A percentile compares a stretch with the other conserved stretches of the same genome.
Conservation (phyloP, 2,329 filamentous ascomycete species). For the Claviceps spartinae region DNA sequence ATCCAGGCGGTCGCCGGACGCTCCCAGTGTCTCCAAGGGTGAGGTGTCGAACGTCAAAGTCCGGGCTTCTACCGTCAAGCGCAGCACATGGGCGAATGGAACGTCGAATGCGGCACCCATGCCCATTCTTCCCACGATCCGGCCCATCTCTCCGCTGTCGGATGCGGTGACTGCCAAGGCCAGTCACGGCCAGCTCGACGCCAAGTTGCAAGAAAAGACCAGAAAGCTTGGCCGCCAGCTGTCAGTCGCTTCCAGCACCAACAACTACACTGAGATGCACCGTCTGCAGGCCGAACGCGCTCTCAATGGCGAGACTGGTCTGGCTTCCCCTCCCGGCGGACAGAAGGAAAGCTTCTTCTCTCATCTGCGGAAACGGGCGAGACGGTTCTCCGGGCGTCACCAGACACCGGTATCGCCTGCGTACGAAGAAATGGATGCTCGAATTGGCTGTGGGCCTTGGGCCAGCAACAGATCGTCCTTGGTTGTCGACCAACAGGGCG, state of each 20-base stretch:
- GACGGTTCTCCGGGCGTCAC: slow-evolving; percentile 82
- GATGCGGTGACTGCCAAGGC: slow-evolving; percentile 86
- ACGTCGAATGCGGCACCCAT: slow-evolving; percentile 73
- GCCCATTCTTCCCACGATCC: slow-evolving; percentile 87
- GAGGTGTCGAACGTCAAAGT: slow-evolving; percentile 24
- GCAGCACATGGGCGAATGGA: slow-evolving; percentile 87
- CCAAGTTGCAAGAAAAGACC: slow-evolving; percentile 39
- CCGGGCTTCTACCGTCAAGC: slow-evolving; percentile 50
- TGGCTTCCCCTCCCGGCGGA: slow-evolving; percentile 62
- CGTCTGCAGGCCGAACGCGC: slow-evolving; percentile 84
- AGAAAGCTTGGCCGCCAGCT: slow-evolving; percentile 95
- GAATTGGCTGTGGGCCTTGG: slow-evolving; percentile 84
- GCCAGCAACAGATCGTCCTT: slow-evolving; percentile 74
- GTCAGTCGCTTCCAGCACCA: slow-evolving; percentile 81
- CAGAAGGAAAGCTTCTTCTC: slow-evolving; percentile 98
- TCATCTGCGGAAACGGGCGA: slow-evolving; percentile 83
- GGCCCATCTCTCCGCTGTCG: slow-evolving; percentile 90
- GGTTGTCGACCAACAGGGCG: slow-evolving; percentile 49
- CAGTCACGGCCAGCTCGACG: slow-evolving; percentile 47
- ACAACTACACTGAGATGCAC: slow-evolving; percentile 83
- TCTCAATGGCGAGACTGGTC: slow-evolving; percentile 65
- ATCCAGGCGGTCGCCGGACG: slow-evolving; percentile 28
- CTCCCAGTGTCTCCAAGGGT: slow-evolving; percentile 25
- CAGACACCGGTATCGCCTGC: slow-evolving; percentile 66
- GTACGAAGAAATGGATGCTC: slow-evolving; percentile 82